Conservation (phyloP, 345 rosid genomes). For the Cardamine occulta region DNA sequence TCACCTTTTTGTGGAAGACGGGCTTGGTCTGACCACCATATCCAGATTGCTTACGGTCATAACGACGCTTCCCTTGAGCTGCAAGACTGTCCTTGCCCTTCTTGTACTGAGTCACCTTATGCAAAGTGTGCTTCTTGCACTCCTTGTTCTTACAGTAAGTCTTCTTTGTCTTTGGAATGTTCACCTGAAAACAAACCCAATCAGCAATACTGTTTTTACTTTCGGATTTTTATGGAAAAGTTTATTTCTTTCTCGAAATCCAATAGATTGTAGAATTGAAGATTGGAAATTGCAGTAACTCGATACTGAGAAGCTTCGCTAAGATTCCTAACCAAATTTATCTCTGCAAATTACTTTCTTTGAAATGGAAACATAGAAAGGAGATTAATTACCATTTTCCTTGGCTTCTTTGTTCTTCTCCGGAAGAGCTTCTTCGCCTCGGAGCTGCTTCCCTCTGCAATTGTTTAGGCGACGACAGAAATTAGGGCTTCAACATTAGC, state of each 20-base stretch:
- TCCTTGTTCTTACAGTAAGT: neutral
- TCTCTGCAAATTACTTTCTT: neutral
- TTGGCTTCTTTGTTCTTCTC: neutral
- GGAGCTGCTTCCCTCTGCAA: neutral
- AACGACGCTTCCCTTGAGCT: neutral
- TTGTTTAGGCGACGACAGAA: neutral
- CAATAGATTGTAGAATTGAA: neutral
- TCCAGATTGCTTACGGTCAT: conserved; percentile 2
- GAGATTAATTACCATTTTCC: neutral
- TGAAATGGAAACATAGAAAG: neutral
- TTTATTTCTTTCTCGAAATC: neutral
- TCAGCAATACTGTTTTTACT: neutral
- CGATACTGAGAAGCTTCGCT: neutral
- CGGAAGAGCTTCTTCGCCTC: neutral
- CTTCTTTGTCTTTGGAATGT: neutral
- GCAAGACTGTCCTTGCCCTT: neutral
- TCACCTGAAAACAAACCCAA: conserved; percentile 1
- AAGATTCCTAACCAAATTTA: neutral
- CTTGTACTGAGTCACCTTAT: neutral
- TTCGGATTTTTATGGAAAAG: neutral
- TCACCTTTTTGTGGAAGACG: conserved; percentile 8
- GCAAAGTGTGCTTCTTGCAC: neutral
- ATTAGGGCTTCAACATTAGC: neutral
- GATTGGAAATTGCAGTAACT: neutral
- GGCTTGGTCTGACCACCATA: conserved; percentile 5